Evolutionary conservation across 208 protist genomes (phyloP).

Genomic region (Trypanosoma mega): DNA sequence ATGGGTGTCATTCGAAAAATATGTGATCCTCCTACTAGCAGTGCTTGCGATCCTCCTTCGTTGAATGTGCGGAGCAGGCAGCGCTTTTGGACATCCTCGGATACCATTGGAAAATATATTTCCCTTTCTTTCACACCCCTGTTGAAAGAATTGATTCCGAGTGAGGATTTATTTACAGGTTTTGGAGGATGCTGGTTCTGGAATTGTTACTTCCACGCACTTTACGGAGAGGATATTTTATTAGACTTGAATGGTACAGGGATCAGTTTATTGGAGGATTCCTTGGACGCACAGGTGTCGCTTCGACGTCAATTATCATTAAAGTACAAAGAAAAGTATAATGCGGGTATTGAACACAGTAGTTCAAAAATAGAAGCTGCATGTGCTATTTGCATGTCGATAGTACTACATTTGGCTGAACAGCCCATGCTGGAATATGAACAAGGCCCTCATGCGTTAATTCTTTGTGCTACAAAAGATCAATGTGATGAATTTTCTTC

Average conservation of each 20-base stretch:
- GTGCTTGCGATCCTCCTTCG: not conserved
- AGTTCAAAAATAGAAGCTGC: slow-evolving; percentile 67
- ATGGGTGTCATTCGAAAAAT: slow-evolving; percentile 21
- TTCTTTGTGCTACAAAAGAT: slow-evolving; percentile 72
- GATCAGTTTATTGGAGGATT: slow-evolving; percentile 57
- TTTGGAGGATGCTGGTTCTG: slow-evolving; percentile 76
- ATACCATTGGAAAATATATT: slow-evolving; percentile 35
- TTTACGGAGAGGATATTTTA: slow-evolving; percentile 60
- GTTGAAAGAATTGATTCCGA: slow-evolving; percentile 35
- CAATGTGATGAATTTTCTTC: slow-evolving; percentile 66
- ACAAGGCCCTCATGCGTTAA: slow-evolving; percentile 62
- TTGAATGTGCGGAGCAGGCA: slow-evolving; percentile 16
- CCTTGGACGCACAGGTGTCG: slow-evolving; percentile 39
- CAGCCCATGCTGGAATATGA: slow-evolving; percentile 58
- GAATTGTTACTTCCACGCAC: slow-evolving; percentile 60
- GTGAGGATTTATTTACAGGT: slow-evolving; percentile 7
- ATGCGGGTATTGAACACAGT: slow-evolving; percentile 26
- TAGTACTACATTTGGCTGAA: slow-evolving; percentile 56
- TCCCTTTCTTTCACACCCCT: slow-evolving; percentile 45
- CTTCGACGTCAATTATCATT: slow-evolving; percentile 27
- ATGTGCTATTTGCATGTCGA: slow-evolving; percentile 50
- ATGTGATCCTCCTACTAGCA: slow-evolving; percentile 13
- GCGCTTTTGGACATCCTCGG: slow-evolving; percentile 25
- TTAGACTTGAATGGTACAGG: slow-evolving; percentile 52
- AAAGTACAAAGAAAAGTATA: not conserved